Conservation (phyloP, 371 early-diverging fungal species). For the Capillidium rhysosporum region DNA sequence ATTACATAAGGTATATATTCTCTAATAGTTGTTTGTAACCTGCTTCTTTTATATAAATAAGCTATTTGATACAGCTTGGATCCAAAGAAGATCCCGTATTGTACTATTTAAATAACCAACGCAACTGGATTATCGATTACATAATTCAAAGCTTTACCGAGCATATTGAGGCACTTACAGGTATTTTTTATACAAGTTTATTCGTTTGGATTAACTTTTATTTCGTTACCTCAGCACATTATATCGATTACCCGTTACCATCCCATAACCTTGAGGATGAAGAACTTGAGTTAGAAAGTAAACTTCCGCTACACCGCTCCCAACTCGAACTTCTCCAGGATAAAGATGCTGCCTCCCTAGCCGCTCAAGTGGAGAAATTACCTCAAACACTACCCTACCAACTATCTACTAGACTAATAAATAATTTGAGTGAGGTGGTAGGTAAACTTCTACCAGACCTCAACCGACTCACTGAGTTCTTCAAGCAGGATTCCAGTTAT, state of each 20-base stretch:
- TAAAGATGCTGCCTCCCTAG: not conserved
- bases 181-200: slow-evolving; percentile 5
- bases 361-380: not conserved
- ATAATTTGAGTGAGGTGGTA: not conserved
- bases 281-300: not conserved
- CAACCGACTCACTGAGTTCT: not conserved
- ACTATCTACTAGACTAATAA: not conserved
- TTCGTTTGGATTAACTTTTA: not conserved
- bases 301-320: not conserved
- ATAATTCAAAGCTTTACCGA: slow-evolving; percentile 39
- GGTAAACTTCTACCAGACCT: slow-evolving; percentile 1
- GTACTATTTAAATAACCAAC: slow-evolving; percentile 73
- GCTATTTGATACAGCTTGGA: slow-evolving; percentile 60
- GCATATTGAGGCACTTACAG: slow-evolving; percentile 22
- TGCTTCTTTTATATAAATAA: slow-evolving; percentile 9
- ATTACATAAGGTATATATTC: slow-evolving; percentile 45
- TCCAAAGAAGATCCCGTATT: slow-evolving; percentile 74
- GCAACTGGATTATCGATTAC: slow-evolving; percentile 63
- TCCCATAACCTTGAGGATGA: not conserved
- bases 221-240: not conserved
- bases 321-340: not conserved
- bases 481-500: not conserved
- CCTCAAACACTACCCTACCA: not conserved
- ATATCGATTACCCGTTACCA: not conserved
- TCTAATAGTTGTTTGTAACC: not conserved